Base-by-base conservation (phyloP, 805 yeast genomes). In the Wickerhamomyces silvicola region DNA sequence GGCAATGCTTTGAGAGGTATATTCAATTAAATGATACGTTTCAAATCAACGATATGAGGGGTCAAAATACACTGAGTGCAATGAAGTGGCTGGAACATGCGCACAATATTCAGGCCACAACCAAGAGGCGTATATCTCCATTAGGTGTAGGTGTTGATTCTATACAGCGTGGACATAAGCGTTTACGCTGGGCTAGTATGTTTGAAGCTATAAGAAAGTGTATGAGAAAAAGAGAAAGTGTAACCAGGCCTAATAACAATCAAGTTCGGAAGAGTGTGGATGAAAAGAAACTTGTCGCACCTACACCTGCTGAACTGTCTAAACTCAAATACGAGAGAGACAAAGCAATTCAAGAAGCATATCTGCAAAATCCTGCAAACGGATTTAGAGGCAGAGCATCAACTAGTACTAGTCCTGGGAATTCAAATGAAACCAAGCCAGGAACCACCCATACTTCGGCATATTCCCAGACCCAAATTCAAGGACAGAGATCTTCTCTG, bases 1-100 rank as follows among this genome's bases (percentile, higher is more conserved):
- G 98, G 98, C 97, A 90, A 55, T 90, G 97, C 55, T 92, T 92
- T 62, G 98, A 92, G 57, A 66, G 98, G 43, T 92, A 90, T 65
- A 80, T 88, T 39, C 97, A 90, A 60, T 67, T 92, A 43, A 86
- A 84, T 47, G 96, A 90, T 38, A 78, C 80, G 37, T 90, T 87
- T 48, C 94, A 85, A 42, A 74, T 85, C 38, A 65, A 76, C 25
- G 97, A 90, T 50, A 75, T 92, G 76, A 78, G 82, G 50, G 98
- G 97, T 0, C 72, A 81, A 13, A 75, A 83, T 47, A 85, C 97
- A 0, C 74, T 75, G 33, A 74, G 69, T 39, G 95, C 97, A 0
- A 90, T 84, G 53, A 76, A 76, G 39, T 92, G 97, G 97, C 59
- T 90, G 21, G 95, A 88, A 41, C 83, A 85, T 35, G 94, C 95